A percentile compares a stretch with the other conserved stretches of the same genome.
Conservation (phyloP, 2,329 filamentous ascomycete genomes). For the Pyricularia sp. region DNA sequence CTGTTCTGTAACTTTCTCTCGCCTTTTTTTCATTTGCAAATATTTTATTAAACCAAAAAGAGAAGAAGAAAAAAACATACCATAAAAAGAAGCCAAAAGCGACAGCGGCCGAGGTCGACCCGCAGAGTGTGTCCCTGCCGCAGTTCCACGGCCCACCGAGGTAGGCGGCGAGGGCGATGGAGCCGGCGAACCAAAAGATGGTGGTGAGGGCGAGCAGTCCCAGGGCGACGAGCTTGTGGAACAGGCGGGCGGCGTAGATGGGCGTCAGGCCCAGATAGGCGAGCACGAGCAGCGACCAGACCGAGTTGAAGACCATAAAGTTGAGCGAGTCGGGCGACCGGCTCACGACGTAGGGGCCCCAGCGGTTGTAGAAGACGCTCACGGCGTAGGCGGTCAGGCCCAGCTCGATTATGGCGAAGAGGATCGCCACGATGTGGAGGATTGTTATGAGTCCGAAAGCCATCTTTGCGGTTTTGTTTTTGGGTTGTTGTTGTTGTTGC, state of each 20-base stretch:
- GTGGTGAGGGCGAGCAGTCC: constrained; percentile 63
- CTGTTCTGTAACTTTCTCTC: no score
- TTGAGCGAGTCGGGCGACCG: constrained; percentile 48
- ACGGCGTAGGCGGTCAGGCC: constrained; percentile 62
- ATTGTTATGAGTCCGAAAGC: constrained; percentile 46
- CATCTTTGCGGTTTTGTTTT: constrained; percentile 36
- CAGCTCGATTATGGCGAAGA: constrained; percentile 66
- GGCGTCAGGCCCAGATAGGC: constrained; percentile 62
- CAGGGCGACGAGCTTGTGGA: constrained; percentile 57
- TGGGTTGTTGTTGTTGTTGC: neutral
- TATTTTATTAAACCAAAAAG: no score
- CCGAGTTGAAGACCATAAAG: constrained; percentile 71
- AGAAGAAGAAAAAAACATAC: constrained; percentile 16
- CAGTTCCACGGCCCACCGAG: constrained; percentile 48
- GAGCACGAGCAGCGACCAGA: constrained; percentile 68
- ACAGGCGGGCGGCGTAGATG: constrained; percentile 47
- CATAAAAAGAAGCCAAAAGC: constrained; percentile 60
- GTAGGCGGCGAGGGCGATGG: constrained; percentile 64
- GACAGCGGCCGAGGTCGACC: constrained; percentile 50
- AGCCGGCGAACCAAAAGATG: constrained; percentile 85
- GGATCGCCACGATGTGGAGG: constrained; percentile 55
- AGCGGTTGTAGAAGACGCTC: constrained; percentile 19
- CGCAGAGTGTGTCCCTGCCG: constrained; percentile 43
- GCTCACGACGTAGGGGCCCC: constrained; percentile 4
- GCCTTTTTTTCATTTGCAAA: no score